Base-by-base conservation (phyloP, 176 grass and related monocot species). In the Zea luxurians region DNA sequence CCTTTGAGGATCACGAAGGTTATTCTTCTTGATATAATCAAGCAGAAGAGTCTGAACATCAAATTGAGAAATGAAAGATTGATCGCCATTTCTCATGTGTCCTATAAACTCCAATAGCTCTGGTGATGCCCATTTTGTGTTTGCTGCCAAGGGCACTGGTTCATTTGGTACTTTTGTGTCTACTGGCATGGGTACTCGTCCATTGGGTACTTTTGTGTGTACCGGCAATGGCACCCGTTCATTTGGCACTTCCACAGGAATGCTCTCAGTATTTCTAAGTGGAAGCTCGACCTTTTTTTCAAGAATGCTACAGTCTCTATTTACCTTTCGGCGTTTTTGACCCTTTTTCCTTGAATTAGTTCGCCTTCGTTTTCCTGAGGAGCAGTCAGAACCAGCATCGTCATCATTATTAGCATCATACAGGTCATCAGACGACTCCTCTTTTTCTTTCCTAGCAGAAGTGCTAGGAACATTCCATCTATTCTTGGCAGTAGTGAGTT, bases 11-110 rank as follows among this genome's bases (percentile, higher is more conserved):
- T 99, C 90, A 10, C 96, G 92, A 27, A 99, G 92, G 75, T 85
- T 92, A 81, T 99, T 93, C 83, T 79, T 85, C 80, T 99, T 99
- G 79, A 99, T 96, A 74, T 99, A 99, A 13, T 96, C 90, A 70
- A 99, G 90, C 83, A 99, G 64, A 89, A 93, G 88, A 71, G 73
- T 86, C 83, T 99, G 96, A 52, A 96, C 92, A 74, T 99, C 96
- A 65, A 90, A 99, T 2, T 81, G 96, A 46, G 92, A 87, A 36
- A 93, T 64, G 78, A 83, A 83, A 81, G 90, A 93, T 72, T 49
- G 86, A 73, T 96, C 83, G 12, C 88, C 92, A 77, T 82, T 62
- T 81, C 81, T 91, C 92, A 91, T 93, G 78, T 93, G 92, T 35
- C 86, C 90, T 42, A 95, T 74, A 89, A 99, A 99, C 50, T 99